Conservation (phyloP, 805 yeast genomes). For the Schizosaccharomyces cryophilus region DNA sequence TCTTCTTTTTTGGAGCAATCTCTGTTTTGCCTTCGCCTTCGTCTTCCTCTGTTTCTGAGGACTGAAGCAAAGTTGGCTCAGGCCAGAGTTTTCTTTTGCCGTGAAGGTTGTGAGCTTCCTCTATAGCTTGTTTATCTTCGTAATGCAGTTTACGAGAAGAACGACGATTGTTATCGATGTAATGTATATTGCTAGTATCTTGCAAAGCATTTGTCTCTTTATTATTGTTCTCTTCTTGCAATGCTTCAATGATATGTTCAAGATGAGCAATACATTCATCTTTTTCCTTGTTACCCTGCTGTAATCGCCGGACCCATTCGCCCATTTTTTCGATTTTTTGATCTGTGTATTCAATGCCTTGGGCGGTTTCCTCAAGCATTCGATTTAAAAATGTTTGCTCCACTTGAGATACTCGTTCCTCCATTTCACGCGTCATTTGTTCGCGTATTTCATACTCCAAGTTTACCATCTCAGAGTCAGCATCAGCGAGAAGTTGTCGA, state of each 20-base stretch:
- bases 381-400: background rate
- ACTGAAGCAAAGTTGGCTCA: slow-evolving; percentile 17
- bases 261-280: background rate
- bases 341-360: background rate
- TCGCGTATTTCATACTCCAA: background rate
- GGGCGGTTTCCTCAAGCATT: background rate
- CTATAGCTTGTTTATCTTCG: slow-evolving; percentile 1
- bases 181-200: background rate
- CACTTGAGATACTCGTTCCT: background rate
- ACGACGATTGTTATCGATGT: background rate
- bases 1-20: background rate
- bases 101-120: background rate
- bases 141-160: background rate
- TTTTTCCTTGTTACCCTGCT: background rate
- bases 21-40: background rate
- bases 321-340: background rate
- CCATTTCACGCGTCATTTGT: background rate
- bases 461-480: background rate
- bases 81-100: slow-evolving; percentile 39
- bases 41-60: background rate
- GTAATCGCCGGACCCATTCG: background rate
- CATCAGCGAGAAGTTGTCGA: background rate
- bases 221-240: background rate
- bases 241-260: background rate
- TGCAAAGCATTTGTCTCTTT: background rate